These are phyloP conservation scores for Solanum chaucha DNA, from an alignment of 257 asterid genomes.

Conservation along the genomic window DNA sequence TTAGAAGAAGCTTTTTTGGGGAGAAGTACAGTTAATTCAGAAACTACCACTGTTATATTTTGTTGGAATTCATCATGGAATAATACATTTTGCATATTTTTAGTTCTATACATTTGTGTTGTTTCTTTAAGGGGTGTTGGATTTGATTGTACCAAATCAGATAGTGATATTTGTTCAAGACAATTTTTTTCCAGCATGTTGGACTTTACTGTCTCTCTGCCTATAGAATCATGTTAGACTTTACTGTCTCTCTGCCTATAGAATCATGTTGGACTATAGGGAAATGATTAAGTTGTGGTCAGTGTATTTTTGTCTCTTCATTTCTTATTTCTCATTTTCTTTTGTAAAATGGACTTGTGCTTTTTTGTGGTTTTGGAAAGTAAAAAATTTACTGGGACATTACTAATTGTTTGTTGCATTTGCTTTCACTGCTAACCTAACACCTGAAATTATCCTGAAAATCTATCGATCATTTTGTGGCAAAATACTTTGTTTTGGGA, in stretches of 20 bases:
- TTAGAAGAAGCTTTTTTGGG: background rate
- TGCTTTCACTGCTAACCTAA: background rate
- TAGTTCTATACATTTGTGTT: background rate
- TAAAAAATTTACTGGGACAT: background rate
- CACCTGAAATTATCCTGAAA: background rate
- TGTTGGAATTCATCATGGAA: background rate
- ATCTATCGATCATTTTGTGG: background rate
- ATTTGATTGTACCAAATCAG: background rate
- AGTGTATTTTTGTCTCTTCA: background rate
- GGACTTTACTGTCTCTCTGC: background rate
- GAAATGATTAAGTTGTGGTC: background rate
- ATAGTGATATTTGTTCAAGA: background rate
- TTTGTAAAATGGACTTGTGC: background rate
- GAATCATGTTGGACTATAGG: background rate
- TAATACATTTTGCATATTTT: background rate
- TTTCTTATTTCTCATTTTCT: background rate
- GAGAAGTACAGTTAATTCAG: background rate
- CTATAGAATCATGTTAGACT: background rate
- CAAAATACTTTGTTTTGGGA: background rate
- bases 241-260: background rate
- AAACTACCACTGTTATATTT: background rate
- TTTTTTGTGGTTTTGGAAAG: background rate
- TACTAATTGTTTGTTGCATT: background rate
- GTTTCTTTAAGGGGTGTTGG: background rate
- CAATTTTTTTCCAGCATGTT: background rate